Conservation (phyloP, 441 rosid species). For the Gossypium davidsonii region DNA sequence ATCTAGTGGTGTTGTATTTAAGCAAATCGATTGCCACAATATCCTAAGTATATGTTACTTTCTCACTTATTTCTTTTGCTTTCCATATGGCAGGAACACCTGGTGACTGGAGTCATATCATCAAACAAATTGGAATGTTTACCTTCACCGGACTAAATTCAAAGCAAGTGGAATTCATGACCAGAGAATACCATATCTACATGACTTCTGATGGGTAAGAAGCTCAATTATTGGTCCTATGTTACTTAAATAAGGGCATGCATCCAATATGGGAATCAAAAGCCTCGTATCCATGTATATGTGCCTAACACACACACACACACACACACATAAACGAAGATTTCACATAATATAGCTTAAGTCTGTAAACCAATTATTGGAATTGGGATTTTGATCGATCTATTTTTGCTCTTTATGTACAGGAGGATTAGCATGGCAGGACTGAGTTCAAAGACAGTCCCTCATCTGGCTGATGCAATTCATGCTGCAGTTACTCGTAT, state of each 20-base stretch:
- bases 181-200: conserved; percentile 83
- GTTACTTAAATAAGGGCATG: not conserved
- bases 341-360: not conserved
- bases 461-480: conserved; percentile 79
- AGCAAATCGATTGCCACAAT: not conserved
- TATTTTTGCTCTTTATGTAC: conserved; percentile 7
- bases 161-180: conserved; percentile 79
- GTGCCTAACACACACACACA: not conserved
- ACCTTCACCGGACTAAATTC: conserved; percentile 87
- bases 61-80: not conserved
- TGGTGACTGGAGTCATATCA: conserved; percentile 94
- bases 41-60: not conserved
- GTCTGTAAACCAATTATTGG: not conserved
- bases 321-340: not conserved
- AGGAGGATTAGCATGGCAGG: conserved; percentile 99
- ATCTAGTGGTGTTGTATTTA: not conserved
- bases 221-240: not conserved
- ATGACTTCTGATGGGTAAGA: conserved; percentile 96
- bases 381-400: not conserved
- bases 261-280: too few species aligned
- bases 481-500: conserved; percentile 61
- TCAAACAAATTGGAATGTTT: conserved; percentile 97
- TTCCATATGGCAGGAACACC: conserved; percentile 60
- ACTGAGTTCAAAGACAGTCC: conserved; percentile 73
- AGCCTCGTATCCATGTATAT: not conserved